Evolutionary conservation across 345 rosid genomes (phyloP).

Genomic region (Acer negundo): DNA sequence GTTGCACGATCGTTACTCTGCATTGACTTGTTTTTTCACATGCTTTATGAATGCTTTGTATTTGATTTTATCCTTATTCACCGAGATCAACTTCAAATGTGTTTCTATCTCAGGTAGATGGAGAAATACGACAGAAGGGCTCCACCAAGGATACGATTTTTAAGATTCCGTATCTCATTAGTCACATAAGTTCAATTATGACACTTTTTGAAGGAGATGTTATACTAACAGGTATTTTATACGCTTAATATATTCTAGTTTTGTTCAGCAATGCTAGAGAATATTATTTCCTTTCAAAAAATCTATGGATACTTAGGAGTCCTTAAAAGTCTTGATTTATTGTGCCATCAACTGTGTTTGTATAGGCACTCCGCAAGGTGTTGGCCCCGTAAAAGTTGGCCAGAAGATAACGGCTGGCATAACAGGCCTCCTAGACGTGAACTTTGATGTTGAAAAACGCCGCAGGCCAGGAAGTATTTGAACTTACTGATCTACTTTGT

Average conservation of each 20-base stretch:
- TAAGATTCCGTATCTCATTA: conserved; percentile 78
- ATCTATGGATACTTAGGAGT: background rate
- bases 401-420: conserved; percentile 87
- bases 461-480: conserved; percentile 38
- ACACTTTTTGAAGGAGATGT: conserved; percentile 88
- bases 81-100: conserved; percentile 14
- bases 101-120: conserved; percentile 58
- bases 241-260: background rate
- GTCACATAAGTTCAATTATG: conserved; percentile 91
- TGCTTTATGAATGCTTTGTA: background rate
- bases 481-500: background rate
- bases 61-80: background rate
- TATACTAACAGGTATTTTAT: conserved; percentile 71
- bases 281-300: background rate
- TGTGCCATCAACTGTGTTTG: conserved; percentile 10
- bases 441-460: conserved; percentile 60
- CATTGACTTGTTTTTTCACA: background rate
- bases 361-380: conserved; percentile 92
- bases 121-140: conserved; percentile 75
- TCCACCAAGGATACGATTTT: conserved; percentile 88
- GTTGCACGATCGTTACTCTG: conserved; percentile 32
- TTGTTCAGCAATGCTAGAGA: background rate
- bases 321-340: background rate
- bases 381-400: conserved; percentile 86
- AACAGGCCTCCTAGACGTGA: conserved; percentile 67